Conservation (phyloP, 805 yeast species). For the Barnettozyma populi region DNA sequence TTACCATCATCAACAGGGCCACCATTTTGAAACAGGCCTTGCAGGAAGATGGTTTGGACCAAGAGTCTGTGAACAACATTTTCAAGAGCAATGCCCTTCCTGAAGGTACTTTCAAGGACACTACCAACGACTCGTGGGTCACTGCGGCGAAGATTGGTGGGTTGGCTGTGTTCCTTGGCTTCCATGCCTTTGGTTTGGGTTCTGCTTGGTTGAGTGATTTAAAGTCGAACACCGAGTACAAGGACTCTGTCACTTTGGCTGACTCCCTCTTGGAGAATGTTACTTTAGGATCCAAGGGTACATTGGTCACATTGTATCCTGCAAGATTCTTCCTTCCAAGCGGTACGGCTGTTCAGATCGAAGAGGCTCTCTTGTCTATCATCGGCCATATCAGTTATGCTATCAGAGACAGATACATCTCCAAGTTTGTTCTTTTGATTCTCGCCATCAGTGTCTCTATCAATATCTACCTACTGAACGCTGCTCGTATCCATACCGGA, state of each 20-base stretch:
- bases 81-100: slow-evolving; percentile 28
- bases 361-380: slow-evolving; percentile 49
- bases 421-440: slow-evolving; percentile 68
- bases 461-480: slow-evolving; percentile 81
- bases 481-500: slow-evolving; percentile 62
- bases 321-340: slow-evolving; percentile 54
- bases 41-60: slow-evolving; percentile 89
- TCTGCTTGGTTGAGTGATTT: slow-evolving; percentile 62
- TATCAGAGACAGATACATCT: slow-evolving; percentile 72
- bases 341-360: slow-evolving; percentile 50
- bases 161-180: slow-evolving; percentile 51
- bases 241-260: slow-evolving; percentile 20
- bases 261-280: slow-evolving; percentile 21
- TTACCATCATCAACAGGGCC: slow-evolving; percentile 77
- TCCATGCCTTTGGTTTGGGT: slow-evolving; percentile 66
- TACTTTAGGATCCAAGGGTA: slow-evolving; percentile 39
- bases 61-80: slow-evolving; percentile 67
- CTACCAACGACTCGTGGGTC: slow-evolving; percentile 38
- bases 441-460: slow-evolving; percentile 72
- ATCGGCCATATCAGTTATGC: slow-evolving; percentile 57
- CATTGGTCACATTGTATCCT: slow-evolving; percentile 54
- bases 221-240: slow-evolving; percentile 24
- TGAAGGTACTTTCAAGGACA: slow-evolving; percentile 22
- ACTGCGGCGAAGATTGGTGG: slow-evolving; percentile 55
- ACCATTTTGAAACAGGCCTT: slow-evolving; percentile 70